These are phyloP conservation scores for Starmerella bombi DNA, from an alignment of 805 yeast species.

Conservation along the genomic window DNA sequence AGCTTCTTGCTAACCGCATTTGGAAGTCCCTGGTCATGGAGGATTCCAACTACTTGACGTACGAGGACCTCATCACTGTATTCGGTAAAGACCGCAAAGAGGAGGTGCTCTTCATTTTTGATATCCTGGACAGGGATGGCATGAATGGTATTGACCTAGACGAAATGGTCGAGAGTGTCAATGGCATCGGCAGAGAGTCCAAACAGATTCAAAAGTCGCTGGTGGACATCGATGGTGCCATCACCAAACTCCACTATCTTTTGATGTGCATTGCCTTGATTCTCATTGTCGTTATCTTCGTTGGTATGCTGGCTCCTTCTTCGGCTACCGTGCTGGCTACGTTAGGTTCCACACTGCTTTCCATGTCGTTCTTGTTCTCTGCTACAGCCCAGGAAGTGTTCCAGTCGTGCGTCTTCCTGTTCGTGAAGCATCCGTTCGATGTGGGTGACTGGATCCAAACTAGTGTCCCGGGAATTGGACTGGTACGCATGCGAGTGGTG, in stretches of 20 bases:
- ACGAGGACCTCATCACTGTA: conserved; percentile 27
- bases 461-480: conserved; percentile 17
- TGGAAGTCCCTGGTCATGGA: conserved; percentile 33
- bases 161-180: conserved; percentile 27
- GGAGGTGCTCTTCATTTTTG: conserved; percentile 26
- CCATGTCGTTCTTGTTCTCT: conserved; percentile 30
- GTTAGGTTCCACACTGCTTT: conserved; percentile 30
- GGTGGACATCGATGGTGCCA: conserved; percentile 31
- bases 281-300: conserved; percentile 29
- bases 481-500: conserved; percentile 23
- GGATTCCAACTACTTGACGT: conserved; percentile 25
- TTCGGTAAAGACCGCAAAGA: conserved; percentile 24
- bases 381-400: conserved; percentile 31
- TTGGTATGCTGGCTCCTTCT: conserved; percentile 32
- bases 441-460: conserved; percentile 31
- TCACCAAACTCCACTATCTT: conserved; percentile 29
- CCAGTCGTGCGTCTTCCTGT: conserved; percentile 30
- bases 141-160: conserved; percentile 29
- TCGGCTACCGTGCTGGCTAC: conserved; percentile 32
- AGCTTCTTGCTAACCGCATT: conserved; percentile 28
- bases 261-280: conserved; percentile 26
- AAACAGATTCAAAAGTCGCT: conserved; percentile 28
- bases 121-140: conserved; percentile 28
- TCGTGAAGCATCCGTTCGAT: conserved; percentile 33
- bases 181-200: conserved; percentile 27